phyloP scores from a whole-genome alignment of 495 filamentous ascomycete genomes.

The Penicillium ochrochloron region DNA sequence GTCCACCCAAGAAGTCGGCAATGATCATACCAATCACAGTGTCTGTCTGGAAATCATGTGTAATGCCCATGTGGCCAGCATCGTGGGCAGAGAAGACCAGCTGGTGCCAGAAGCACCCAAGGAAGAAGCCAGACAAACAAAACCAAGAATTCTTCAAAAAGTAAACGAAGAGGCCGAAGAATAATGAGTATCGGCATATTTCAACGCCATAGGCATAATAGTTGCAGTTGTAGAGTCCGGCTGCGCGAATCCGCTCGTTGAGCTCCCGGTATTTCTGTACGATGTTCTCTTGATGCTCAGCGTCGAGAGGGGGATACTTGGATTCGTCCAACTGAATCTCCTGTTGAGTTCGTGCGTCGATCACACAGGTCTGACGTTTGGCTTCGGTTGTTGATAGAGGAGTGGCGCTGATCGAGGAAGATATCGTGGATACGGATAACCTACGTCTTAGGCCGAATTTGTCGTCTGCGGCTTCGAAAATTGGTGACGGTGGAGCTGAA shows the following conservation, averaged over 20 bases:
- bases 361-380: constrained; percentile 29
- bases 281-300: constrained; percentile 73
- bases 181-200: constrained; percentile 67
- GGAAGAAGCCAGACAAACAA: constrained; percentile 68
- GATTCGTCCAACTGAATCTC: constrained; percentile 76
- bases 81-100: constrained; percentile 95
- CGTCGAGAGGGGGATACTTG: constrained; percentile 82
- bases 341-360: constrained; percentile 75
- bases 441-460: background rate
- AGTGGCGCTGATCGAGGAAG: constrained; percentile 37
- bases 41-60: constrained; percentile 82
- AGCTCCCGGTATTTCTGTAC: constrained; percentile 78
- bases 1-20: constrained; percentile 84
- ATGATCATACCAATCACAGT: constrained; percentile 87
- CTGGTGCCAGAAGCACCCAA: constrained; percentile 93
- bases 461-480: constrained; percentile 62
- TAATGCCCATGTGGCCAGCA: constrained; percentile 97
- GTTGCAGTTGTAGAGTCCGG: constrained; percentile 83
- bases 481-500: constrained; percentile 57
- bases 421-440: constrained; percentile 34
- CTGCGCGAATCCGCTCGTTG: constrained; percentile 68
- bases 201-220: constrained; percentile 84
- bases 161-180: constrained; percentile 65
- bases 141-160: constrained; percentile 77
- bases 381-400: constrained; percentile 35